Percentiles rank a stretch among this genome's conserved stretches.
phyloP scores from a whole-genome alignment of 169 alveolate species.

The Sarcocystis neurona region DNA sequence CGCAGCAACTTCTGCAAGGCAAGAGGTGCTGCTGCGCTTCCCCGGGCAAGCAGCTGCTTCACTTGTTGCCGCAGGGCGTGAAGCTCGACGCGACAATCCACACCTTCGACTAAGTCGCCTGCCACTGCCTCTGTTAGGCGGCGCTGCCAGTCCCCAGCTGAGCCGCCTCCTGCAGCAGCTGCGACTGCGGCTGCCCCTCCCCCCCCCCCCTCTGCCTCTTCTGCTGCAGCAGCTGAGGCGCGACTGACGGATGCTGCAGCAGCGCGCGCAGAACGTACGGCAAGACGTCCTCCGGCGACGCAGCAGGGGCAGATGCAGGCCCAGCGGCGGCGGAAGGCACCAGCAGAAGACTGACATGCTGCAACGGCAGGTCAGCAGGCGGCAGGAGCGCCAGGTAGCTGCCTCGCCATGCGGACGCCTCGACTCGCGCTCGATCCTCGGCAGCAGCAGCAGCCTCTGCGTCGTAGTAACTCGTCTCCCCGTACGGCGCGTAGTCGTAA shows the following conservation, averaged over 20 bases:
- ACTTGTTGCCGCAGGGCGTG: constrained; percentile 4
- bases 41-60: not conserved
- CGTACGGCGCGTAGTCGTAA: not conserved
- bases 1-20: constrained; percentile 1
- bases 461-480: not conserved
- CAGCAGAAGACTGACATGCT: not conserved
- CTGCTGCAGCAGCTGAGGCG: not conserved
- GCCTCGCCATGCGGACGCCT: not conserved
- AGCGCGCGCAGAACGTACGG: constrained; percentile 18
- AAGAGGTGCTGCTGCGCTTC: not conserved
- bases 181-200: not conserved
- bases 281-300: not conserved
- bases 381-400: not conserved
- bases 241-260: constrained; percentile 15
- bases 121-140: not conserved
- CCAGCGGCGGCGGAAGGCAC: not conserved
- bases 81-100: constrained; percentile 10
- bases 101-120: not conserved
- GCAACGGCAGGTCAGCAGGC: constrained; percentile 17
- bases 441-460: not conserved
- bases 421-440: not conserved
- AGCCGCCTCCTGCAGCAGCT: not conserved
- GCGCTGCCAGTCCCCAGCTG: too few relatives aligned
- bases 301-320: not conserved
- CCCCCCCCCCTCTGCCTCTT: not conserved